Percentiles rank a stretch among this genome's conserved stretches.
Evolutionary conservation across 768 basidiomycete genomes (phyloP).

Genomic region (Lentinula sp.): DNA sequence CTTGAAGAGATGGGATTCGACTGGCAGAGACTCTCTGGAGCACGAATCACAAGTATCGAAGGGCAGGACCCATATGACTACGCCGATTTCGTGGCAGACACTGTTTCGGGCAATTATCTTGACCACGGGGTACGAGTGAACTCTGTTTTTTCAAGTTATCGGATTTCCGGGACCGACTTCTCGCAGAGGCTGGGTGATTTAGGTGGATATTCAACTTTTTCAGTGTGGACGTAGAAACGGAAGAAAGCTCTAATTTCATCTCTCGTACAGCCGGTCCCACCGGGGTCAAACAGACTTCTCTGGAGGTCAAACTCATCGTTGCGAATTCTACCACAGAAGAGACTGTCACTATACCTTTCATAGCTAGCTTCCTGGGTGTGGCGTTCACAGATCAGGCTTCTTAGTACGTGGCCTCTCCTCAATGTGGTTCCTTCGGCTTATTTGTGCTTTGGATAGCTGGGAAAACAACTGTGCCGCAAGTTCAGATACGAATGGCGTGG

Average conservation of each 20-base stretch:
- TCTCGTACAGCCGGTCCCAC: conserved; percentile 41
- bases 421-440: neutral
- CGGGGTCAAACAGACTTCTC: conserved; percentile 37
- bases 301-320: conserved; percentile 42
- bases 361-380: conserved; percentile 39
- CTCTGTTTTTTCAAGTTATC: conserved; percentile 55
- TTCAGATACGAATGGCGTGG: conserved; percentile 43
- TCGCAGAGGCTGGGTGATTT: conserved; percentile 51
- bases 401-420: conserved; percentile 33
- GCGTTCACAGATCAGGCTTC: conserved; percentile 45
- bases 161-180: conserved; percentile 36
- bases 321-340: conserved; percentile 41
- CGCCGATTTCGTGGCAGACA: conserved; percentile 49
- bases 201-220: neutral
- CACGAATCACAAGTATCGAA: conserved; percentile 47
- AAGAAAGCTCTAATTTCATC: neutral
- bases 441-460: conserved; percentile 35
- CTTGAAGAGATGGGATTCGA: conserved; percentile 46
- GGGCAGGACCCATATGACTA: conserved; percentile 49
- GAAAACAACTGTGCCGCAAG: conserved; percentile 50
- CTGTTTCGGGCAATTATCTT: conserved; percentile 58
- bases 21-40: conserved; percentile 58
- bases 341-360: conserved; percentile 45
- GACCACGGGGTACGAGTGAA: conserved; percentile 62
- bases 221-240: too few species aligned